Evolutionary conservation across 1,284 basidiomycete genomes (phyloP), one percentile per base, ranked within the genome.

Genomic region (Tilletia walkeri): DNA sequence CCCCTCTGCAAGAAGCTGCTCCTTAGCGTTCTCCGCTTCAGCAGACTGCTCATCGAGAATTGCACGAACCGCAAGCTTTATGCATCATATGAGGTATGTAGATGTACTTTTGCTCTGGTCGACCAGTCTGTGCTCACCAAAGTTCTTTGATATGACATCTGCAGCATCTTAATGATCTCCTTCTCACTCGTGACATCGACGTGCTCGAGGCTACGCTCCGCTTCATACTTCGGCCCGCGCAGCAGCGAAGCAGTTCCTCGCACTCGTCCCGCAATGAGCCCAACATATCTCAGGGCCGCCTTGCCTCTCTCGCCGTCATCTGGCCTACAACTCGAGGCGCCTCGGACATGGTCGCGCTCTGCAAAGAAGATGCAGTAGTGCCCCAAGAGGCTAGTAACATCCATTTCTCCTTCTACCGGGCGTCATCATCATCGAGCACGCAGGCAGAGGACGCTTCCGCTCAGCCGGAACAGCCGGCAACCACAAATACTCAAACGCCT

Each of bases 41-140:
- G 94, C 84, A 88, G 92, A 69, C 86, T 99, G 61, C 86, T 99
- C 67, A 86, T 99, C 80, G 96, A 99, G 86, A 98, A 98, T 84
- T 96, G 95, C 71, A 99, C 95, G 65, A 99, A 96, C 83, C 88
- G 96, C 81, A 99, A 98, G 87, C 91, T 95, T 72, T 99, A 92
- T 85, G 90, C 89, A 73, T 97, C 94, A 2, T 99, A 97, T 84
- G 96, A 99, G 84, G 95, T 96, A 85, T 85, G 93, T 82, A 41
- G 39, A 38, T 20, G 54, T 36, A 54, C 45, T 30, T 9, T 41
- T 65, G 18, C n/a, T 20, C 34, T 67, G 24, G 24, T 39, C 20
- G 36, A n/a, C 18, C 30, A 56, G 49, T 20, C 20, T 50, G 18
- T 67, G 16, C 41, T 20, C 12, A 50, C 59, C 5, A 4, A n/a